Base-by-base conservation (phyloP, 2,329 filamentous ascomycete species). In the Blastomyces gilchristii region DNA sequence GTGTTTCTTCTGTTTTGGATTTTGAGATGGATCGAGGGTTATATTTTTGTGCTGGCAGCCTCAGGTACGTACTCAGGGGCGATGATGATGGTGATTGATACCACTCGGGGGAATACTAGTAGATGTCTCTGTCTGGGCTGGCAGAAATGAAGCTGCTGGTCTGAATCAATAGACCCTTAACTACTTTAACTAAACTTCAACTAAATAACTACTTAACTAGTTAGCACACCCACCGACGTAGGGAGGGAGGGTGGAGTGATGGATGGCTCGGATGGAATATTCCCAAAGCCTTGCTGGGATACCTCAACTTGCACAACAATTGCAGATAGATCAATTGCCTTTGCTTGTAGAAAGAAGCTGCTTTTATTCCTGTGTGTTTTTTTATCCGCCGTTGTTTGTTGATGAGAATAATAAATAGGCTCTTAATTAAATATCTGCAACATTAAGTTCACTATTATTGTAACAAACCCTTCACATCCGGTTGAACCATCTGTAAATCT, bases 71-170 rank as follows among this genome's bases (percentile, higher is more conserved):
- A 43, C 16, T 43, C 41, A 22, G 41, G 39, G 39, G 41, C 2
- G 45, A 11, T 49, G 45, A 31, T 31, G 28, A 31, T 31, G 28
- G 28, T 22, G n/a, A 22, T n/a, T n/a, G n/a, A n/a, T n/a, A n/a
- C 11, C 47, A 11, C 11, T 11, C 8, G 7, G 25, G 50, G 25
- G 34, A 1, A 31, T 53, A 34, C 6, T 4, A 34, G 31, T 16
- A 34, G 9, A 5, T 12, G 28, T 57, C 22, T 57, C 12, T 41
- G 12, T 57, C 18, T 43, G 54, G 54, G 22, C 54, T 43, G 54
- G 22, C 54, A 11, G 52, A 37, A 39, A 57, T 57, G 54, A 57
- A 37, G 54, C 54, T 43, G 54, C 18, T 43, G 54, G 54, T 43
- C 25, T 43, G 54, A 57, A 57, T 57, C 54, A 16, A 37, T 12